phyloP scores from a whole-genome alignment of 371 early-diverging fungal species.

The Mucor ambiguus region DNA sequence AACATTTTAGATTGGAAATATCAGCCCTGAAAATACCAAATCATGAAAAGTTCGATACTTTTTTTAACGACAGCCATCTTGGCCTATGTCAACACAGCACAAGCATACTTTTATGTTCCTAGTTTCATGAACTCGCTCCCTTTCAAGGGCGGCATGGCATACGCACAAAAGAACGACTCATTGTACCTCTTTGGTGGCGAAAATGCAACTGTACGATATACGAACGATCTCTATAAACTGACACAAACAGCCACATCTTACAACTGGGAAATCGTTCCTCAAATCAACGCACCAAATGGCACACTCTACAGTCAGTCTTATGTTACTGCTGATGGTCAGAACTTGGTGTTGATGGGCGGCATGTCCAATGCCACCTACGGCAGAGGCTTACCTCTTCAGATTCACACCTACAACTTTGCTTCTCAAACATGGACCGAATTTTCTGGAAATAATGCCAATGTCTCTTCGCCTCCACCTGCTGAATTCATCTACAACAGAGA shows the following conservation, averaged over 20 bases:
- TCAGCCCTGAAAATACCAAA: conserved; percentile 1
- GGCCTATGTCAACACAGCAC: conserved; percentile 7
- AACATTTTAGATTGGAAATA: neutral
- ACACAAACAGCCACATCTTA: conserved; percentile 25
- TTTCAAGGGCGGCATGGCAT: conserved; percentile 33
- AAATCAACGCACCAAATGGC: conserved; percentile 24
- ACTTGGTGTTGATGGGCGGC: conserved; percentile 30
- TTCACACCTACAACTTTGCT: conserved; percentile 20
- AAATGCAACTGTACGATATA: conserved; percentile 24
- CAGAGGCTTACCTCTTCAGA: conserved; percentile 13
- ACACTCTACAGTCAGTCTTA: conserved; percentile 24
- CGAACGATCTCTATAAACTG: conserved; percentile 29
- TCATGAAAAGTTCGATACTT: conserved; percentile 13
- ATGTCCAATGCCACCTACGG: conserved; percentile 15
- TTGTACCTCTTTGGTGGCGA: conserved; percentile 38
- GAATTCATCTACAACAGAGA: conserved; percentile 22
- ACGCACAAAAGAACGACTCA: conserved; percentile 27
- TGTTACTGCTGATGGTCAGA: conserved; percentile 21
- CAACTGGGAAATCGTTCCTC: conserved; percentile 24
- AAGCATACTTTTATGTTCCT: conserved; percentile 34
- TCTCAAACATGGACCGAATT: conserved; percentile 24
- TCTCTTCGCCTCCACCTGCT: conserved; percentile 10
- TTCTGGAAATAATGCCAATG: conserved; percentile 9
- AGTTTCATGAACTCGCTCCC: conserved; percentile 26
- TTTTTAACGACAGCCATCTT: conserved; percentile 14